phyloP scores from a whole-genome alignment of 2,329 filamentous ascomycete genomes.

The Beauveria caledonica region DNA sequence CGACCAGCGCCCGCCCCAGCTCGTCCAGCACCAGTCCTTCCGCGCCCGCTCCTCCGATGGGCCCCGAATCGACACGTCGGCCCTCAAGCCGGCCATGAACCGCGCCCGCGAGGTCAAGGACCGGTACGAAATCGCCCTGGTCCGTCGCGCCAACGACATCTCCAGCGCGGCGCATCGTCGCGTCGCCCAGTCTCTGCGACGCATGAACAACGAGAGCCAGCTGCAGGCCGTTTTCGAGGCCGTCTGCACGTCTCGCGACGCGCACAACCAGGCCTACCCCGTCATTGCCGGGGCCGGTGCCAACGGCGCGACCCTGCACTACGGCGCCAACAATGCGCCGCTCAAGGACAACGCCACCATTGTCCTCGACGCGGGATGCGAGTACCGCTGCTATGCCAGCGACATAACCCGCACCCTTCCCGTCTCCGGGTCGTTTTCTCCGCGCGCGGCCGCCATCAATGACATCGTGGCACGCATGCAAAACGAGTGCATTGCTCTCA shows the following conservation, averaged over 20 bases:
- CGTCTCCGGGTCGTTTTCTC: constrained; percentile 57
- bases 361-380: constrained; percentile 79
- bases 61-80: constrained; percentile 38
- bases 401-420: constrained; percentile 89
- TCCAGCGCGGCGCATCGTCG: constrained; percentile 68
- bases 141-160: constrained; percentile 73
- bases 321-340: constrained; percentile 67
- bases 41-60: constrained; percentile 28
- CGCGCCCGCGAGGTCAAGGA: constrained; percentile 75
- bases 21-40: constrained; percentile 16
- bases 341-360: constrained; percentile 64
- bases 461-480: constrained; percentile 77
- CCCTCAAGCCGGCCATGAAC: constrained; percentile 66
- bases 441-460: constrained; percentile 66
- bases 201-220: constrained; percentile 69
- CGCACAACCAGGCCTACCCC: constrained; percentile 73
- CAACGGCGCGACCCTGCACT: constrained; percentile 84
- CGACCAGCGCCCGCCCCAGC: constrained; percentile 29
- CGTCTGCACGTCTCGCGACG: constrained; percentile 63
- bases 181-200: constrained; percentile 56
- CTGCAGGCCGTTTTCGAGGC: constrained; percentile 71
- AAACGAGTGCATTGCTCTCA: constrained; percentile 57
- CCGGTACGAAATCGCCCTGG: constrained; percentile 73
- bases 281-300: constrained; percentile 78
- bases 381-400: constrained; percentile 78